These are phyloP conservation scores for Naematelia encephala DNA, from an alignment of 768 basidiomycete genomes.

Conservation along the genomic window DNA sequence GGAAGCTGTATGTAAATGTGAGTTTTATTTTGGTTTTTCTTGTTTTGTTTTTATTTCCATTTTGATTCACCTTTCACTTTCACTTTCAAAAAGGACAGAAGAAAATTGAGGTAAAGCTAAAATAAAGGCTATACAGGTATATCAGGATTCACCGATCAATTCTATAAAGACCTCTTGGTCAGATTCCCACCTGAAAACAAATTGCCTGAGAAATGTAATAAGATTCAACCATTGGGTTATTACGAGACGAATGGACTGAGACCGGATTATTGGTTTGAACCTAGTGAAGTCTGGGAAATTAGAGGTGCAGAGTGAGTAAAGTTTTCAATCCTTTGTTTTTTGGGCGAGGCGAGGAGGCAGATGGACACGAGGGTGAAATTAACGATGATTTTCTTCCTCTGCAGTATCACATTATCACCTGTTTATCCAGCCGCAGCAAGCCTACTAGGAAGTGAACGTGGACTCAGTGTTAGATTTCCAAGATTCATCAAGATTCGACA, in stretches of 20 bases:
- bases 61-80: no score
- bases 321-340: conserved; percentile 25
- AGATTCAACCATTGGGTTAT: conserved; percentile 35
- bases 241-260: conserved; percentile 44
- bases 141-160: conserved; percentile 71
- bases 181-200: conserved; percentile 60
- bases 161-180: conserved; percentile 60
- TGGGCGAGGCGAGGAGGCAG: background rate
- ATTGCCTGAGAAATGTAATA: conserved; percentile 62
- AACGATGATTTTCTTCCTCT: no score
- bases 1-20: conserved; percentile 84
- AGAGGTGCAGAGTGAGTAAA: conserved; percentile 53
- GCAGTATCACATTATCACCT: conserved; percentile 69
- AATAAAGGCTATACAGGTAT: conserved; percentile 7
- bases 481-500: conserved; percentile 71
- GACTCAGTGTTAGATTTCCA: conserved; percentile 82
- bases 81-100: no score
- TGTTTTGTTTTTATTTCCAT: no score
- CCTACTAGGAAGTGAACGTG: conserved; percentile 61
- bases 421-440: conserved; percentile 75
- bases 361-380: no score
- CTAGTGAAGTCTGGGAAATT: conserved; percentile 71
- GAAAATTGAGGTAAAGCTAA: background rate
- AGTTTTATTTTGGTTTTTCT: conserved; percentile 61
- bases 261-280: conserved; percentile 54